Evolutionary conservation across 2,329 filamentous ascomycete genomes (phyloP), one percentile per base, ranked within the genome.

Genomic region (Alternaria ventricosa): DNA sequence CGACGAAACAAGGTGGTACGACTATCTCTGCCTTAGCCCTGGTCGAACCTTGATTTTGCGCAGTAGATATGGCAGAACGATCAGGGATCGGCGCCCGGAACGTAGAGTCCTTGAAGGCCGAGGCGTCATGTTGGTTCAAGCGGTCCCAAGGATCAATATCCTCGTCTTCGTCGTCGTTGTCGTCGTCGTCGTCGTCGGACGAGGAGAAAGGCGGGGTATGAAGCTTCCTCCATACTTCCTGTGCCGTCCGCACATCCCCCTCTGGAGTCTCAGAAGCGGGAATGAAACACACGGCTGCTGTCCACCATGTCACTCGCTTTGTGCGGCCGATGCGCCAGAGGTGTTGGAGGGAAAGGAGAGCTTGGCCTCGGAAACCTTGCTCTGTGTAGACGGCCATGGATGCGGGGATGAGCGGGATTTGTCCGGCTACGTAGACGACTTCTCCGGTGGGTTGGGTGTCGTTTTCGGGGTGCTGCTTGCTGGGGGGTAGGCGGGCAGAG

Each of bases 381-480:
- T 71, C 65, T 6, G 60, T 67, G 54, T 85, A 72, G 2, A 92
- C 78, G 3, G 80, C 73, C 95, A 98, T 98, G 5, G 87, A 90
- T 5, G 89, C 87, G 0, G 96, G 94, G 6, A 95, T 81, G 4
- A 99, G 86, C 2, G 95, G 93, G 54, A 99, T 97, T 80, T 98
- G 96, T 0, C 96, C 96, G 0, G 96, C 94, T 36, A 97, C 85
- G 58, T 89, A 89, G 15, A 95, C 83, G 10, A 87, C 65, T 15
- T 60, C 60, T 20, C 61, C 63, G 45, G 72, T 71, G 18, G 49
- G 64, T 10, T 54, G 36, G 27, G 12, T 65, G 55, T 56, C 66
- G 11, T 23, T 57, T 11, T 75, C 74, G 18, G 23, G 27, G 44
- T 54, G 44, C 36, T 47, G 11, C 18, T 46, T 36, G 44, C 12